A percentile compares a stretch with the other conserved stretches of the same genome.
Evolutionary conservation across 2,329 filamentous ascomycete species (phyloP).

Genomic region (Neofusicoccum kwambonambiense): DNA sequence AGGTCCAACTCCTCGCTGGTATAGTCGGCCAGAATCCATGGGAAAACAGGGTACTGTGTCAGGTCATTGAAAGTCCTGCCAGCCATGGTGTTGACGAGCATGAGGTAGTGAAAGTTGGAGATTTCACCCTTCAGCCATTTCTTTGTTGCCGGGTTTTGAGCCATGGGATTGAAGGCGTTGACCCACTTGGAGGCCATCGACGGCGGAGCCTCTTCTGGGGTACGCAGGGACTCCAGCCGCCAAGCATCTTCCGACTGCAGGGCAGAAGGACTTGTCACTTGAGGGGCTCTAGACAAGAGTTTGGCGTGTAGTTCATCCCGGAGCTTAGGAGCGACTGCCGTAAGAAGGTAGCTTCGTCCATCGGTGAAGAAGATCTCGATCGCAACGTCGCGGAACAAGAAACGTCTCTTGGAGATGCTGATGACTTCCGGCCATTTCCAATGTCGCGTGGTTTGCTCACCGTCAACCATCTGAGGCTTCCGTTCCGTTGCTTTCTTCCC

Average conservation of each 20-base stretch:
- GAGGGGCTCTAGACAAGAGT: constrained; percentile 75
- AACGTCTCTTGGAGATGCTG: constrained; percentile 92
- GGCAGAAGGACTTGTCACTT: constrained; percentile 68
- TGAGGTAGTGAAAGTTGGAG: constrained; percentile 97
- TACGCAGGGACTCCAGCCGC: constrained; percentile 82
- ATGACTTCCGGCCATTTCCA: constrained; percentile 96
- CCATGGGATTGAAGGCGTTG: constrained; percentile 81
- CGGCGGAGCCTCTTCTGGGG: constrained; percentile 61
- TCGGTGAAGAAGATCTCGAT: constrained; percentile 98
- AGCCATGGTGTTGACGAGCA: constrained; percentile 97
- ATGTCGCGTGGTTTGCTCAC: constrained; percentile 78
- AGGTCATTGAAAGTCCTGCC: constrained; percentile 96
- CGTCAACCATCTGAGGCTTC: constrained; percentile 39
- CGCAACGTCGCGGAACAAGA: constrained; percentile 91
- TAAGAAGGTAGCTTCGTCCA: constrained; percentile 90
- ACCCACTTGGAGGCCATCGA: constrained; percentile 84
- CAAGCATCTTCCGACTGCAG: constrained; percentile 84
- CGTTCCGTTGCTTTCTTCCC: constrained; percentile 48
- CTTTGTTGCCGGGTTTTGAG: constrained; percentile 80
- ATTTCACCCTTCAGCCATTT: constrained; percentile 93
- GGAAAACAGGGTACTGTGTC: constrained; percentile 97
- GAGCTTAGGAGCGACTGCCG: constrained; percentile 69
- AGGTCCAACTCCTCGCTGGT: constrained; percentile 90
- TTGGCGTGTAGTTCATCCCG: constrained; percentile 80
- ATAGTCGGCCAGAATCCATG: constrained; percentile 95